Evolutionary conservation across 805 yeast species (phyloP), one percentile per base, ranked within the genome.

Genomic region (Lachancea cidri): DNA sequence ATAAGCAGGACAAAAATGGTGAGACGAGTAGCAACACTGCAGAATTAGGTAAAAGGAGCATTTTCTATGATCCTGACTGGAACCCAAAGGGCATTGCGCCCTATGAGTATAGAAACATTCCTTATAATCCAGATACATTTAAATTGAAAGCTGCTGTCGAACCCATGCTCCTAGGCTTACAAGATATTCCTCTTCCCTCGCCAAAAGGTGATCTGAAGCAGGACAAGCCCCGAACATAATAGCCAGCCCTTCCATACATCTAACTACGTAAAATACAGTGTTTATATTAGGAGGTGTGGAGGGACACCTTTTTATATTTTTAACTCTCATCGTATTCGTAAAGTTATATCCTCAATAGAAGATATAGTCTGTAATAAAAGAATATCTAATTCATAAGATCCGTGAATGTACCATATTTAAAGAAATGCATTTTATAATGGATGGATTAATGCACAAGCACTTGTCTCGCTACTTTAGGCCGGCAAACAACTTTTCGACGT

Each of bases 401-500:
- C 39, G 39, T 36, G 20, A 36, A 27, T 11, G 16, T 27, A 36
- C 39, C 8, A 29, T n/a, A 25, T n/a, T 15, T 19, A 9, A 11
- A 7, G 33, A n/a, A 17, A n/a, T 35, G 24, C 30, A 35, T 35
- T 17, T 22, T 22, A 22, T 22, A 22, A 22, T 22, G 27, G 27
- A 22, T 22, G 7, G 7, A 22, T 7, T 22, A 22, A 22, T 22
- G 27, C 27, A 22, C 27, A 22, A 7, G 27, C 27, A 22, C 27
- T 22, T 22, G 27, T 22, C 27, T 7, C 13, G 29, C 48, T 52
- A 60, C 38, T 57, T 59, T 52, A 58, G 52, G 45, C 61, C 48
- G 43, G 81, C 73, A 57, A 87, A 87, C 67, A 84, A 71, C 68
- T 78, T 83, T 79, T 93, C 98, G 58, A 91, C 76, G 62, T 93